Evolutionary conservation across 352 stramenopile species (phyloP).

Genomic region (Aphanomyces invadans): DNA sequence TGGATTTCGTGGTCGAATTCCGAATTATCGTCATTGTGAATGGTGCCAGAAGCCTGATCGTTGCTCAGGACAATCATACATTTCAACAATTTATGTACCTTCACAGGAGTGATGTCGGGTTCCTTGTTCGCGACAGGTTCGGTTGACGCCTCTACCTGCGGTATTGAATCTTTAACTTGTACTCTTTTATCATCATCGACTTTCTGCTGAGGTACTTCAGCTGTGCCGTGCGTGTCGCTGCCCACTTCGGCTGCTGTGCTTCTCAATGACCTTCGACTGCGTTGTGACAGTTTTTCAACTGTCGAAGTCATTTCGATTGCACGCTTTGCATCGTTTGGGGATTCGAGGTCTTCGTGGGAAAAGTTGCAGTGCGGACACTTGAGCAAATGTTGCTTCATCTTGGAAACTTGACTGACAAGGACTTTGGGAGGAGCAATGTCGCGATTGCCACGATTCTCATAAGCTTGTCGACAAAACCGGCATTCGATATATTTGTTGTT

Average conservation of each 20-base stretch:
- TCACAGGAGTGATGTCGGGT: background rate
- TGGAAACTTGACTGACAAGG: background rate
- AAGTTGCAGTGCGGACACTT: background rate
- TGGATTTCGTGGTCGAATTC: too few relatives aligned
- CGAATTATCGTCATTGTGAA: too few relatives aligned
- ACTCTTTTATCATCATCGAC: too few relatives aligned
- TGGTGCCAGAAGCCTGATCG: too few relatives aligned
- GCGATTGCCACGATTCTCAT: background rate
- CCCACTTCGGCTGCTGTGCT: background rate
- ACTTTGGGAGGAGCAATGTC: background rate
- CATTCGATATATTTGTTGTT: conserved; percentile 1
- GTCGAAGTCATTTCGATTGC: too few relatives aligned
- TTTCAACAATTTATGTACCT: background rate
- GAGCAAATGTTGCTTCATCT: background rate
- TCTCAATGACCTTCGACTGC: background rate
- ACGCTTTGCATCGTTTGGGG: too few relatives aligned
- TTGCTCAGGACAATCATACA: too few relatives aligned
- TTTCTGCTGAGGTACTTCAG: too few relatives aligned
- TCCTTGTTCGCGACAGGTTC: background rate
- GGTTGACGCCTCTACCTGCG: too few relatives aligned
- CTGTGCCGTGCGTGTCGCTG: background rate
- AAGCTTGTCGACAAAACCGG: background rate
- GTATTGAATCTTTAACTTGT: too few relatives aligned
- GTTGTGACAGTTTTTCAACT: too few relatives aligned
- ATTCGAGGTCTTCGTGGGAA: background rate